These are phyloP conservation scores for Nothophaeocryptopus gaeumannii DNA, from an alignment of 2,329 filamentous ascomycete species.

Conservation along the genomic window DNA sequence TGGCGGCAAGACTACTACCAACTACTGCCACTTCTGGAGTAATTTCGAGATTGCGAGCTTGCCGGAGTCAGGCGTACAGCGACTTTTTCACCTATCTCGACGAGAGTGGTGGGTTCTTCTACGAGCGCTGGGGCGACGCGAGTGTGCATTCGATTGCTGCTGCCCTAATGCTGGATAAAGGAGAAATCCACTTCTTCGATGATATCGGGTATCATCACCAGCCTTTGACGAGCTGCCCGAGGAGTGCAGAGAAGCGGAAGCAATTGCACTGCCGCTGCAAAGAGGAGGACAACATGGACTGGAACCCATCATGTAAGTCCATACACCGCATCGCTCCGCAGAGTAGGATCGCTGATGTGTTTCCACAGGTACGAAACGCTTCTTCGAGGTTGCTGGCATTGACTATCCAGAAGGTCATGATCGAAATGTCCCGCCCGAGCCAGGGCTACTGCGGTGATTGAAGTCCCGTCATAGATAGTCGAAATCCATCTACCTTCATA, in stretches of 20 bases:
- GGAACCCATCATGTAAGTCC: slow-evolving; percentile 1
- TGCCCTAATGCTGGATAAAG: slow-evolving; percentile 1
- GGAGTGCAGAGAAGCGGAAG: neutral
- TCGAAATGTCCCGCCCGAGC: neutral
- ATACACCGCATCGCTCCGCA: too few relatives aligned
- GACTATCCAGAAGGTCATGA: slow-evolving; percentile 1
- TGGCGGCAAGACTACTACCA: slow-evolving; percentile 45
- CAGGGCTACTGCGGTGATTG: neutral
- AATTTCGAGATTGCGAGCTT: slow-evolving; percentile 54
- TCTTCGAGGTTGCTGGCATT: slow-evolving; percentile 2
- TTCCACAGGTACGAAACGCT: neutral
- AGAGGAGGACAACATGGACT: neutral
- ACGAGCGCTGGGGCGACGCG: slow-evolving; percentile 35
- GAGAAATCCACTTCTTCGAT: slow-evolving; percentile 4
- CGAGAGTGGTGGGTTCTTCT: slow-evolving; percentile 48
- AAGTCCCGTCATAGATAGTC: neutral
- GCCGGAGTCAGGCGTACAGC: slow-evolving; percentile 46
- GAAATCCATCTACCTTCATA: neutral
- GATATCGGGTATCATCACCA: slow-evolving; percentile 8
- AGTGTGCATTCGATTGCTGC: slow-evolving; percentile 3
- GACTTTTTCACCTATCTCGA: slow-evolving; percentile 53
- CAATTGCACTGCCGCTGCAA: slow-evolving; percentile 1
- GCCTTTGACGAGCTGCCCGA: neutral
- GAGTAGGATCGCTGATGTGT: neutral
- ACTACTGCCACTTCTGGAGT: slow-evolving; percentile 51